Evolutionary conservation across 192 early-diverging fungal species (phyloP).

Genomic region (Umbelopsis vinacea): DNA sequence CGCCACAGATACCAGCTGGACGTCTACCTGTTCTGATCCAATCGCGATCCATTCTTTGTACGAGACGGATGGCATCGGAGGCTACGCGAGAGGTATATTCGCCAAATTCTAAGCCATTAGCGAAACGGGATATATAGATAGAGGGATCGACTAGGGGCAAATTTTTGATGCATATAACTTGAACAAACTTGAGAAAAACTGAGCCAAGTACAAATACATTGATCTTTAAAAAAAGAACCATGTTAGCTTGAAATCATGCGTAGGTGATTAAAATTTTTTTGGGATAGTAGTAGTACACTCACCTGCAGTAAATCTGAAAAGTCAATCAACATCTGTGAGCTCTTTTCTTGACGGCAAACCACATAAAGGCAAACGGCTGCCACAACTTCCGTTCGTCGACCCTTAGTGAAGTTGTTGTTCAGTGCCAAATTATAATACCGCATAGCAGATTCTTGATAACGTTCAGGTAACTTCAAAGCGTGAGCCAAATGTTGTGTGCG

Average conservation of each 20-base stretch:
- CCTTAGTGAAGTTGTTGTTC: conserved; percentile 81
- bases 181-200: conserved; percentile 79
- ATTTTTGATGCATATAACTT: conserved; percentile 56
- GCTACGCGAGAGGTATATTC: conserved; percentile 80
- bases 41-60: conserved; percentile 90
- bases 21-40: conserved; percentile 91
- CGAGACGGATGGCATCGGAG: conserved; percentile 79
- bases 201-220: conserved; percentile 91
- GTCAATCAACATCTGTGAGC: conserved; percentile 93
- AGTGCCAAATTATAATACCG: conserved; percentile 86
- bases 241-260: background rate
- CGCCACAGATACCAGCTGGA: conserved; percentile 95
- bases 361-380: conserved; percentile 92
- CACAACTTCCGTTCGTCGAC: conserved; percentile 75
- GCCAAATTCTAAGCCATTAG: conserved; percentile 88
- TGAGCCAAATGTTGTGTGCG: conserved; percentile 76
- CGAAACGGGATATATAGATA: conserved; percentile 92
- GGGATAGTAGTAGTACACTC: background rate
- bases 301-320: conserved; percentile 88
- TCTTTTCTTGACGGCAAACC: conserved; percentile 84
- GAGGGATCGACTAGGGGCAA: conserved; percentile 88
- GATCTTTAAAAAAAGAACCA: conserved; percentile 38
- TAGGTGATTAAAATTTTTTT: no score
- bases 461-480: conserved; percentile 71
- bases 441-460: conserved; percentile 81